Evolutionary conservation across 106 monocot genomes (phyloP).

Genomic region (Dendrobium officinale): DNA sequence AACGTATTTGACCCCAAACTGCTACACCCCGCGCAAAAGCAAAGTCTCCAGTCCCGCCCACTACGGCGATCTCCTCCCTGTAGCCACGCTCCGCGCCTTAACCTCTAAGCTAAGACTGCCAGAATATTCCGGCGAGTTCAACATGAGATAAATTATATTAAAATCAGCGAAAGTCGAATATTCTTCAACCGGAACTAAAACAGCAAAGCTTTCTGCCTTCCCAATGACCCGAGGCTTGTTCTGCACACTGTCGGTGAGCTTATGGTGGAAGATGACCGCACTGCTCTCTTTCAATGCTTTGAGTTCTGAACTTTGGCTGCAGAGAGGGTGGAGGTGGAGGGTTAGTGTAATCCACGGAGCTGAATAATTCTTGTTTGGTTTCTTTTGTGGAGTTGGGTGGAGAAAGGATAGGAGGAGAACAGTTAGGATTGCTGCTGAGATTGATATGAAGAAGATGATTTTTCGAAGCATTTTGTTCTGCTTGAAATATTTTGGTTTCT

Average conservation of each 20-base stretch:
- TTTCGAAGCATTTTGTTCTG: background rate
- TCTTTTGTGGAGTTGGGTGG: background rate
- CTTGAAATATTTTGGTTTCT: background rate
- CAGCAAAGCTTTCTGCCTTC: constrained; percentile 37
- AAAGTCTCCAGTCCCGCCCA: constrained; percentile 52
- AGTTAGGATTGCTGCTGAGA: background rate
- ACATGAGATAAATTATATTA: constrained; percentile 43
- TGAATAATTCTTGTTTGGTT: background rate
- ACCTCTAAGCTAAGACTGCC: constrained; percentile 54
- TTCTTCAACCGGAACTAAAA: constrained; percentile 9
- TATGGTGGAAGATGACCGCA: constrained; percentile 41
- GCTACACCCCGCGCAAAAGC: constrained; percentile 55
- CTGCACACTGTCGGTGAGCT: constrained; percentile 31
- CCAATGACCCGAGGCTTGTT: constrained; percentile 37
- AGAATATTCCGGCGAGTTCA: constrained; percentile 30
- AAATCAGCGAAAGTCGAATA: constrained; percentile 26
- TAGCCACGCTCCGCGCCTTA: constrained; percentile 6
- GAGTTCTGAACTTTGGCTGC: background rate
- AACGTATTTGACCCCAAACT: constrained; percentile 4
- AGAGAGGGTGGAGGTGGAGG: background rate
- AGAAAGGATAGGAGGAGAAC: background rate
- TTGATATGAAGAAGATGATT: background rate
- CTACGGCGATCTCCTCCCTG: constrained; percentile 28
- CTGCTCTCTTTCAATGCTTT: background rate
- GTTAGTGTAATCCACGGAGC: background rate